Evolutionary conservation across 257 asterid species (phyloP).

Genomic region (Penstemon barbatus): DNA sequence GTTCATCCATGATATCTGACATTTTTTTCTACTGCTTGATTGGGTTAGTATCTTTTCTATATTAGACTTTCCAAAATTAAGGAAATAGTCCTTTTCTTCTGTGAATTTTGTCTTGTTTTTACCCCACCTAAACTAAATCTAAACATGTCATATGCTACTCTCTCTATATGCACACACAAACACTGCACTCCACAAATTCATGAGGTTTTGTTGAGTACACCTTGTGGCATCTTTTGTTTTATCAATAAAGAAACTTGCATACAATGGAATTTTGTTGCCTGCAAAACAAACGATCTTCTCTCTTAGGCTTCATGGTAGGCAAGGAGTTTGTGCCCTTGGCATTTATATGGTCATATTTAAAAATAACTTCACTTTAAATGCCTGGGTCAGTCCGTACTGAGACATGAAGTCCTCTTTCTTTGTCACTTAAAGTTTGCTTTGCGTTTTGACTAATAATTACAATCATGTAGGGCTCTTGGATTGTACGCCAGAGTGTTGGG

Average conservation of each 20-base stretch:
- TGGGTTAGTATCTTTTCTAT: too few species aligned
- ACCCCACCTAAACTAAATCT: too few species aligned
- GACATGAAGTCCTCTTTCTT: not conserved
- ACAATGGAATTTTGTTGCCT: not conserved
- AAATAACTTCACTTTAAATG: conserved; percentile 1
- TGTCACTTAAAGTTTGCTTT: not conserved
- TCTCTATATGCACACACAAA: not conserved
- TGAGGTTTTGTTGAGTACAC: not conserved
- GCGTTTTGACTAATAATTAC: conserved; percentile 15
- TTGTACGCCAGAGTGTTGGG: conserved; percentile 99
- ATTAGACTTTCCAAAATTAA: too few species aligned
- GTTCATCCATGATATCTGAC: too few species aligned
- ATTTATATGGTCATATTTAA: conserved; percentile 11
- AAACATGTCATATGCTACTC: not conserved
- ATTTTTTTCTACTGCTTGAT: too few species aligned
- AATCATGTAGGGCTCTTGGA: conserved; percentile 90
- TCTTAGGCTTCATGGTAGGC: not conserved
- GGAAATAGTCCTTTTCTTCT: too few species aligned
- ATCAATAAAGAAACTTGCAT: too few species aligned
- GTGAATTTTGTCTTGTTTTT: too few species aligned
- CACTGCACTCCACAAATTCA: too few species aligned
- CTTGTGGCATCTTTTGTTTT: not conserved
- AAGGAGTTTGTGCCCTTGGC: not conserved
- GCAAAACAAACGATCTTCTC: not conserved
- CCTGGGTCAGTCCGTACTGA: not conserved